Percentiles rank a stretch among this genome's conserved stretches.
These are phyloP conservation scores for Rhipidocladum racemiflorum DNA, from an alignment of 176 grass and related monocot genomes.

Conservation along the genomic window DNA sequence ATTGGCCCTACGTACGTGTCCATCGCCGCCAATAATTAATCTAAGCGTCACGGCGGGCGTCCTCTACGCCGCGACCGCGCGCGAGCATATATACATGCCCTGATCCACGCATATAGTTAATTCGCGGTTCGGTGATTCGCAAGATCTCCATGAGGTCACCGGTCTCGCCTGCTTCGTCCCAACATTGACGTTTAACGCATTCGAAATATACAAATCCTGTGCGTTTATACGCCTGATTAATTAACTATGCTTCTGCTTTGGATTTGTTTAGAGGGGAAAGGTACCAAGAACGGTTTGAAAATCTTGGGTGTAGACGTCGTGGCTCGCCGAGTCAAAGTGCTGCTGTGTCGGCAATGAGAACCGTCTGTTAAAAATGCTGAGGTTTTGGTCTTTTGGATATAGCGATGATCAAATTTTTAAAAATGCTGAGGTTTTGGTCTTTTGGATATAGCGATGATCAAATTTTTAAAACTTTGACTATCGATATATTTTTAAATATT, in stretches of 20 bases:
- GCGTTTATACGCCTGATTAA: neutral
- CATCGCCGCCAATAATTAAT: conserved; percentile 7
- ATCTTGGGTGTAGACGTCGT: neutral
- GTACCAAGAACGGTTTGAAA: conserved; percentile 26
- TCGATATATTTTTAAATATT: no score
- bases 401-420: no score
- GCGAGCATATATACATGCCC: neutral
- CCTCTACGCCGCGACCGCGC: neutral
- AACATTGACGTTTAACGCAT: conserved; percentile 45
- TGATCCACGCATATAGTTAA: conserved; percentile 13
- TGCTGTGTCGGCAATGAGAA: neutral
- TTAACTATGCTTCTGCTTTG: neutral
- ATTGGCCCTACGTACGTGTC: conserved; percentile 25
- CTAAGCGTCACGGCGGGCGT: neutral
- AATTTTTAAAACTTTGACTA: no score
- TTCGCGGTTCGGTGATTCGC: conserved; percentile 22
- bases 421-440: no score
- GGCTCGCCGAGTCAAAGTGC: neutral
- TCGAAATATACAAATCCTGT: neutral
- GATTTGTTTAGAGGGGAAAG: neutral
- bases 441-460: no score
- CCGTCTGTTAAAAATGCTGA: neutral
- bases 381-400: no score
- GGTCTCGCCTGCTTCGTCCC: conserved; percentile 51
- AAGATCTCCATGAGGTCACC: conserved; percentile 37